Conservation (phyloP, 2,329 filamentous ascomycete genomes). For the Ascochyta koolunga region DNA sequence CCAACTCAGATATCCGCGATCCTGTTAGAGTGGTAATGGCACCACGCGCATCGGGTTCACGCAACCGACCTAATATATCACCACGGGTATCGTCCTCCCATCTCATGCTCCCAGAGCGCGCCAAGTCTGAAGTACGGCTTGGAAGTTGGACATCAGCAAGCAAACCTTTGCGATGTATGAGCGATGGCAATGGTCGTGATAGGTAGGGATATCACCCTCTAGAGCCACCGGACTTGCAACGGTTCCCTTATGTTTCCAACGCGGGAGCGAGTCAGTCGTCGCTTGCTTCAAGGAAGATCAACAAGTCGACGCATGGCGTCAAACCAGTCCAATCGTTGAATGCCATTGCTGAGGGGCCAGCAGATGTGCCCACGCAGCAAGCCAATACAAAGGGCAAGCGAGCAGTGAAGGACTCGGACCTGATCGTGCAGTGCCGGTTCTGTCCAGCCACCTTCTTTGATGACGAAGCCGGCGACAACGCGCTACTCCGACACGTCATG, state of each 20-base stretch:
- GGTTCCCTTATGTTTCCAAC: neutral
- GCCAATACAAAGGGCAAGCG: neutral
- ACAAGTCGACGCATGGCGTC: neutral
- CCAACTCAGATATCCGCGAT: neutral
- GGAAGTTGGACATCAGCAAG: neutral
- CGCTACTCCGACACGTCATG: neutral
- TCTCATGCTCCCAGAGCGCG: neutral
- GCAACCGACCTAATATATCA: neutral
- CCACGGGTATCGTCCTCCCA: neutral
- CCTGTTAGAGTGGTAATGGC: neutral
- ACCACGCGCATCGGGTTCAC: no score
- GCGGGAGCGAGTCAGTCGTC: neutral
- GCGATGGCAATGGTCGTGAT: neutral
- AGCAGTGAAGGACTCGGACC: neutral
- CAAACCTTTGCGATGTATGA: neutral
- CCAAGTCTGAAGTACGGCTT: neutral
- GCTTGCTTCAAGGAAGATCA: neutral
- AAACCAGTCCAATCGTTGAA: neutral
- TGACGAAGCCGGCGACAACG: neutral
- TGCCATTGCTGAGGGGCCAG: neutral
- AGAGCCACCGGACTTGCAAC: neutral
- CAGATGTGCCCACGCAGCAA: neutral
- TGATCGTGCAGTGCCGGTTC: neutral
- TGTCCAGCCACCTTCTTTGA: neutral
- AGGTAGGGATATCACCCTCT: neutral